phyloP scores from a whole-genome alignment of 108 stramenopile genomes.

The Epipyxis sp. region DNA sequence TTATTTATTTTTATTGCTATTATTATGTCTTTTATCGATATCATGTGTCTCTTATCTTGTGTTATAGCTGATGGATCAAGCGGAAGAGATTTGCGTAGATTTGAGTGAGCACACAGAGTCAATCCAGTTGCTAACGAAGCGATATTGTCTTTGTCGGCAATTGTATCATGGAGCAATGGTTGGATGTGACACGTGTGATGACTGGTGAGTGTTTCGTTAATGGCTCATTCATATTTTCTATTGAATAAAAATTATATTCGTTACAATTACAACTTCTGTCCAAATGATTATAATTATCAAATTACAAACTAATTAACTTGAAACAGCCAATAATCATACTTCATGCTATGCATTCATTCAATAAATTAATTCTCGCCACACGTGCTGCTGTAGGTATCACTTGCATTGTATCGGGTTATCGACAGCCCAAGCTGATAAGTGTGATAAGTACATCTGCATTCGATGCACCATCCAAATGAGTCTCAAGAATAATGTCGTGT shows the following conservation, averaged over 20 bases:
- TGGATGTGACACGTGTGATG: constrained; percentile 18
- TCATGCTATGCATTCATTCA: too few species aligned
- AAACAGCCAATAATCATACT: too few species aligned
- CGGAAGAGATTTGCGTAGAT: not conserved
- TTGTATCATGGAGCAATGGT: constrained; percentile 2
- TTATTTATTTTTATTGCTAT: too few species aligned
- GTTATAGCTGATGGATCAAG: constrained; percentile 1
- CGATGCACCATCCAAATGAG: not conserved
- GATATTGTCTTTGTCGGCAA: not conserved
- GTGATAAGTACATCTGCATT: not conserved
- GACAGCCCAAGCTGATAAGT: not conserved
- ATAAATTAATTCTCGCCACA: too few species aligned
- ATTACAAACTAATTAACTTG: too few species aligned
- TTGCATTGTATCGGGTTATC: not conserved
- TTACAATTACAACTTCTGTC: too few species aligned
- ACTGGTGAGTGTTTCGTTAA: too few species aligned
- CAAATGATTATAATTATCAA: too few species aligned
- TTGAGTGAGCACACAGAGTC: not conserved
- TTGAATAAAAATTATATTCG: too few species aligned
- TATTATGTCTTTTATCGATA: too few species aligned
- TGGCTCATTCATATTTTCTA: too few species aligned
- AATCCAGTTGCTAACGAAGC: not conserved
- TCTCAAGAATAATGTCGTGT: not conserved
- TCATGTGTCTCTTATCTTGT: too few species aligned
- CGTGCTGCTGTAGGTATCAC: not conserved